Percentiles rank a stretch among this genome's conserved stretches.
Evolutionary conservation across 1,139 yeast genomes (phyloP).

Genomic region (Geotrichum cucujoidarum): DNA sequence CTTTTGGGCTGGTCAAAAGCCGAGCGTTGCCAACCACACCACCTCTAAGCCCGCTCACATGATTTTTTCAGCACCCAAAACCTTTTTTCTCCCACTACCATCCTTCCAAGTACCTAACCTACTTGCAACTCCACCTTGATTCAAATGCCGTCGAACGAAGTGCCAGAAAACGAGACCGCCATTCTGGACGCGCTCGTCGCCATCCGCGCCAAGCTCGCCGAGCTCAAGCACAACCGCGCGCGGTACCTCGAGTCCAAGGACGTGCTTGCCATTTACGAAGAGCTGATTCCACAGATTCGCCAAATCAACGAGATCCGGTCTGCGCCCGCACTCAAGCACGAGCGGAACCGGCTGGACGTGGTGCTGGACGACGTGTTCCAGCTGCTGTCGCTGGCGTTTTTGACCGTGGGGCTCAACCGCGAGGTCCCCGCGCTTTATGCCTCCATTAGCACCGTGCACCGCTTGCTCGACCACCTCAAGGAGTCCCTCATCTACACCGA

Average conservation of each 20-base stretch:
- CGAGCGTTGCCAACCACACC: no score
- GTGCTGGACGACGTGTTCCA: conserved; percentile 85
- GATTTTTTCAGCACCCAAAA: no score
- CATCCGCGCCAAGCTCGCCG: conserved; percentile 42
- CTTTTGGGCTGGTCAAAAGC: no score
- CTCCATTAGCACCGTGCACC: conserved; percentile 74
- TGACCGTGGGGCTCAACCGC: conserved; percentile 85
- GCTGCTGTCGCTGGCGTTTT: conserved; percentile 71
- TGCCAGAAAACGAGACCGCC: conserved; percentile 44
- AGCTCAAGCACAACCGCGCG: conserved; percentile 49
- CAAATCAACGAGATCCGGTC: conserved; percentile 31
- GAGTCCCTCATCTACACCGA: conserved; percentile 78
- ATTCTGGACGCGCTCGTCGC: conserved; percentile 40
- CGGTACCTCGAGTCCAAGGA: conserved; percentile 48
- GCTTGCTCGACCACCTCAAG: conserved; percentile 71
- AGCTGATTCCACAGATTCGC: conserved; percentile 31
- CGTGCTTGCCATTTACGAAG: conserved; percentile 45
- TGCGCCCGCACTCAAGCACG: conserved; percentile 27
- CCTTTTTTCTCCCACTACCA: no score
- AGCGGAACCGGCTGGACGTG: conserved; percentile 48
- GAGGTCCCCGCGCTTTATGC: conserved; percentile 93
- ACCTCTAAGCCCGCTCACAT: no score
- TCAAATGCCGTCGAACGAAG: conserved; percentile 8
- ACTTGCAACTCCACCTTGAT: no score
- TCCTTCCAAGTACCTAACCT: no score